Evolutionary conservation across 2,329 filamentous ascomycete species (phyloP), one percentile per base, ranked within the genome.

Genomic region (Aspergillus sergii): DNA sequence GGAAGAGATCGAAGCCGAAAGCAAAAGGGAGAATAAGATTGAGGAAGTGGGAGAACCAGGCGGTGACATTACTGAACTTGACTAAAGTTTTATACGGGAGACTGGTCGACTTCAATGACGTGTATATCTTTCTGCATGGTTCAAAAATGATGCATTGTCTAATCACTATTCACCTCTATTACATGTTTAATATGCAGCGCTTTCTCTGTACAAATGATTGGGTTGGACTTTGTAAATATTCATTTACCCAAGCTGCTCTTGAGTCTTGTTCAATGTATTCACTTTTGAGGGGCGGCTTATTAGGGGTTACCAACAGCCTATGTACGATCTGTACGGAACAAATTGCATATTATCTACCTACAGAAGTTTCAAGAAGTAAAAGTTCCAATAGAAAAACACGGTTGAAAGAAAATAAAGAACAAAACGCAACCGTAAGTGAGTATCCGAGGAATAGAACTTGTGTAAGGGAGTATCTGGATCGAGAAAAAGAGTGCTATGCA

Each of bases 1-100:
- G 71, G 90, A 91, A 80, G 88, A 93, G 68, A 85, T 96, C 64
- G 89, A 93, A 76, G 84, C 85, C 30, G 82, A 86, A 67, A 84
- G 71, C 19, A 77, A 71, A 61, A 71, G 64, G 59, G 72, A 68
- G 45, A 65, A 59, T 32, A 57, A 65, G 89, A 74, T 82, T 77
- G 70, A 86, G 80, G 71, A 81, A 71, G 78, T 83, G 75, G 77
- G 83, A 76, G 68, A 86, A 68, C 80, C 84, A 77, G 78, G 85
- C 75, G 69, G 81, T 76, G 72, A 86, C 71, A 72, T 83, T 79
- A 73, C 73, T 28, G 74, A 77, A 51, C 63, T 77, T 63, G 73
- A 78, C 61, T 78, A 64, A 73, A 50, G 21, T 60, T 10, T n/a
- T 41, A 10, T 41, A 30, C 14, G 28, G 32, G 32, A 55, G 32